Percentiles rank a stretch among this genome's conserved stretches.
Evolutionary conservation across 2,329 filamentous ascomycete species (phyloP).

Genomic region (Thelonectria discophora): DNA sequence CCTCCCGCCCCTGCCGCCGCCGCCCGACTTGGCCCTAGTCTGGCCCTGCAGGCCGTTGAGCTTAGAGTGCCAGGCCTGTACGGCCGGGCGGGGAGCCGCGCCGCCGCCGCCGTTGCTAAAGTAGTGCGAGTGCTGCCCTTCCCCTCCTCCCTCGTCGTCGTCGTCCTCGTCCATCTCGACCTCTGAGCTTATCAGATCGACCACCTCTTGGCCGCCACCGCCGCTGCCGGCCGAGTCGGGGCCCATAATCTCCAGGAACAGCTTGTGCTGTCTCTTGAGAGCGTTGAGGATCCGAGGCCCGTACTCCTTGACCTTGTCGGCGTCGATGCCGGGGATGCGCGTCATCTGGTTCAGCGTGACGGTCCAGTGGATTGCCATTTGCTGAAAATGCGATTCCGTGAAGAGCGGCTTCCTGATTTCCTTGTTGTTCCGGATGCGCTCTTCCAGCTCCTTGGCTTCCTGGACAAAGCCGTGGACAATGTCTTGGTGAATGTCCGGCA

Average conservation of each 20-base stretch:
- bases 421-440: conserved; percentile 68
- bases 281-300: conserved; percentile 69
- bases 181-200: conserved; percentile 64
- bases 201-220: conserved; percentile 51
- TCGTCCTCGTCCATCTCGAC: conserved; percentile 50
- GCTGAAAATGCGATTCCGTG: conserved; percentile 72
- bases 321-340: conserved; percentile 69
- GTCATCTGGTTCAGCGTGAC: conserved; percentile 68
- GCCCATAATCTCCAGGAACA: conserved; percentile 63
- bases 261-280: conserved; percentile 57
- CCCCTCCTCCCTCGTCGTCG: conserved; percentile 49
- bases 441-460: conserved; percentile 68
- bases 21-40: conserved; percentile 40
- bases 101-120: conserved; percentile 46
- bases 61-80: conserved; percentile 47
- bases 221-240: conserved; percentile 27
- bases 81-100: conserved; percentile 38
- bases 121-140: conserved; percentile 58
- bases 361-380: conserved; percentile 78
- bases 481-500: conserved; percentile 69
- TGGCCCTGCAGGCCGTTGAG: conserved; percentile 44
- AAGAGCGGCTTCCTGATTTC: conserved; percentile 69
- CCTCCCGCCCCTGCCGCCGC: conserved; percentile 42
- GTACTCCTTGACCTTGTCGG: conserved; percentile 68
- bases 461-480: conserved; percentile 72